Percentiles rank a stretch among this genome's conserved stretches.
Evolutionary conservation across 163 green algal species (phyloP).

Genomic region (Chlamydomonas reinhardtii): DNA sequence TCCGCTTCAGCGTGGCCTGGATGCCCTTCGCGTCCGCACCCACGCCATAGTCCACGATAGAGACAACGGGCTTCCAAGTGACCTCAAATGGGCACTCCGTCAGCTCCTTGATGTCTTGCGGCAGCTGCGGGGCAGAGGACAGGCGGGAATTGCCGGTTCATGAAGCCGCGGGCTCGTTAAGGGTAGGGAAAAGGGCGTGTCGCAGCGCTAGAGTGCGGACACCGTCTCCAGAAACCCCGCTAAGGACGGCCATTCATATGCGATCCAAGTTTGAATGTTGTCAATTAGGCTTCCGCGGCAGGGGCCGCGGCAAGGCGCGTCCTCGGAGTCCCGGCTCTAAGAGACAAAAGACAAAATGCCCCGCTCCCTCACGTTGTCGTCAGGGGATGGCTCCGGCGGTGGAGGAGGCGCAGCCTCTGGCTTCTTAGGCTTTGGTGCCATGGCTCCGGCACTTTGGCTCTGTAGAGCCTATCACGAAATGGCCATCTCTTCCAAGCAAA

Average conservation of each 20-base stretch:
- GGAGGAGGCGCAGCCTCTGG: constrained; percentile 46
- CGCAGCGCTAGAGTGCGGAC: no score
- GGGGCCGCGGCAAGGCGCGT: no score
- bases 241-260: no score
- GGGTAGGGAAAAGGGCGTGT: no score
- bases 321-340: no score
- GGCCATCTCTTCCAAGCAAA: no score
- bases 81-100: constrained; percentile 55
- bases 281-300: no score
- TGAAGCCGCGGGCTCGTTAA: no score
- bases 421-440: constrained; percentile 62
- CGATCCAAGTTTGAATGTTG: no score
- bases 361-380: constrained; percentile 43
- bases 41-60: constrained; percentile 41
- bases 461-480: not conserved
- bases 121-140: constrained; percentile 37
- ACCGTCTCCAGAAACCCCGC: no score
- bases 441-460: not conserved
- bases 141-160: no score
- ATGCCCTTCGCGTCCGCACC: constrained; percentile 33
- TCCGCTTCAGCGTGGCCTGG: constrained; percentile 49
- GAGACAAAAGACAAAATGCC: no score
- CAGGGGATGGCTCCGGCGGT: constrained; percentile 48
- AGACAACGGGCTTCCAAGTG: constrained; percentile 58
- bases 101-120: constrained; percentile 53